Conservation (phyloP, 1,284 basidiomycete genomes). For the Fomes fomentarius region DNA sequence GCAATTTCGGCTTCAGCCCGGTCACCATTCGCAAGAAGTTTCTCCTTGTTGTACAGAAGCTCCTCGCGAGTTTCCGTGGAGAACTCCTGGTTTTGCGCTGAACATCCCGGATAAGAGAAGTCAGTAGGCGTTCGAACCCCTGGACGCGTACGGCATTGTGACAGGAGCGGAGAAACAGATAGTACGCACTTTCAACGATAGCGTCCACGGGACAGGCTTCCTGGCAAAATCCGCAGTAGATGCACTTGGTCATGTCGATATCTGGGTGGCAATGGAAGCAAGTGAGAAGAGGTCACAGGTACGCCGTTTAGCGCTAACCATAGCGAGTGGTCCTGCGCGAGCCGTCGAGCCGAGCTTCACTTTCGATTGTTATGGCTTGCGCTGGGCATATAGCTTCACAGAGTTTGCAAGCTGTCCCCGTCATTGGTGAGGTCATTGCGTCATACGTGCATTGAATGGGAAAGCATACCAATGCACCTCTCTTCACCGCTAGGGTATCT, state of each 20-base stretch:
- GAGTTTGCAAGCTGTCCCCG: slow-evolving; percentile 87
- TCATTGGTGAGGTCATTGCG: slow-evolving; percentile 15
- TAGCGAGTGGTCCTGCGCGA: slow-evolving; percentile 98
- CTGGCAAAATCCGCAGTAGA: slow-evolving; percentile 98
- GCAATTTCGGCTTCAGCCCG: slow-evolving; percentile 96
- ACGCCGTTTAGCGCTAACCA: slow-evolving; percentile 48
- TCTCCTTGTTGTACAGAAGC: slow-evolving; percentile 98
- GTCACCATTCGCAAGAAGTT: slow-evolving; percentile 95
- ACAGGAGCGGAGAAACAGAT: slow-evolving; percentile 4
- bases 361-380: slow-evolving; percentile 99
- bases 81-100: slow-evolving; percentile 96
- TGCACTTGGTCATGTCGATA: slow-evolving; percentile 97
- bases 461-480: slow-evolving; percentile 88
- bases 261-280: slow-evolving; percentile 50
- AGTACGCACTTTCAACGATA: slow-evolving; percentile 92
- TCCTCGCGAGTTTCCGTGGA: slow-evolving; percentile 98
- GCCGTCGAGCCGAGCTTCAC: slow-evolving; percentile 94
- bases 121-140: slow-evolving; percentile 5
- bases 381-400: slow-evolving; percentile 99
- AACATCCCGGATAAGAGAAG: neutral
- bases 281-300: slow-evolving; percentile 12
- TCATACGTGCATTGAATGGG: slow-evolving; percentile 3
- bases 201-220: slow-evolving; percentile 99
- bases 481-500: slow-evolving; percentile 99
- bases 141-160: slow-evolving; percentile 8